These are phyloP conservation scores for Neurospora discreta DNA, from an alignment of 495 filamentous ascomycete genomes.

Conservation along the genomic window DNA sequence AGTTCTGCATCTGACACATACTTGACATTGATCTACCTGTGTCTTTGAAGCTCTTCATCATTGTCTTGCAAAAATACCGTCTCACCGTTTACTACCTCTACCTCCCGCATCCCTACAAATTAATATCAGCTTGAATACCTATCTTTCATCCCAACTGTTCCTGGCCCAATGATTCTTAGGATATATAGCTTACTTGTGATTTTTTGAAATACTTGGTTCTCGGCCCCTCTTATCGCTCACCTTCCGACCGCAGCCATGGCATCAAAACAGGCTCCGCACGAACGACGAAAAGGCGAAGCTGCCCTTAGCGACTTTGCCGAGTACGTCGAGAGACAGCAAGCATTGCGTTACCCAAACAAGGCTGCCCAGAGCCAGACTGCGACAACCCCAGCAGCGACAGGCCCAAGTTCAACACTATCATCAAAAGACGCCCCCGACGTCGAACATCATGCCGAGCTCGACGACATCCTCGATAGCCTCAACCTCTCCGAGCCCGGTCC, in stretches of 20 bases:
- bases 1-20: not conserved
- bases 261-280: constrained; percentile 55
- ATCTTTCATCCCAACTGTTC: not conserved
- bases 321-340: constrained; percentile 91
- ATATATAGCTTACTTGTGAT: constrained; percentile 1
- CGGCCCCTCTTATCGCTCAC: not conserved
- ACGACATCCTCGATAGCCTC: constrained; percentile 78
- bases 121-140: not conserved
- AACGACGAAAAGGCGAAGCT: constrained; percentile 76
- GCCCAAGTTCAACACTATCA: constrained; percentile 40
- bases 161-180: constrained; percentile 9
- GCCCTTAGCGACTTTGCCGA: constrained; percentile 96
- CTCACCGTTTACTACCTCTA: not conserved
- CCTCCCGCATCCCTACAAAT: not conserved
- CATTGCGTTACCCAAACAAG: constrained; percentile 42
- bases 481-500: constrained; percentile 67
- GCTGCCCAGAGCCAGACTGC: constrained; percentile 21
- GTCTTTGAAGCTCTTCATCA: not conserved
- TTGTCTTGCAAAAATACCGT: not conserved
- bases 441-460: constrained; percentile 76
- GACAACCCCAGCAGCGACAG: constrained; percentile 24
- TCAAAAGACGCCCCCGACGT: constrained; percentile 25
- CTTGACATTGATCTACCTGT: too few species aligned
- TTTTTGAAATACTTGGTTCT: not conserved
- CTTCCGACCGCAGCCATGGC: constrained; percentile 34